These are phyloP conservation scores for Suillus cothurnatus DNA, from an alignment of 768 basidiomycete genomes.

Conservation along the genomic window DNA sequence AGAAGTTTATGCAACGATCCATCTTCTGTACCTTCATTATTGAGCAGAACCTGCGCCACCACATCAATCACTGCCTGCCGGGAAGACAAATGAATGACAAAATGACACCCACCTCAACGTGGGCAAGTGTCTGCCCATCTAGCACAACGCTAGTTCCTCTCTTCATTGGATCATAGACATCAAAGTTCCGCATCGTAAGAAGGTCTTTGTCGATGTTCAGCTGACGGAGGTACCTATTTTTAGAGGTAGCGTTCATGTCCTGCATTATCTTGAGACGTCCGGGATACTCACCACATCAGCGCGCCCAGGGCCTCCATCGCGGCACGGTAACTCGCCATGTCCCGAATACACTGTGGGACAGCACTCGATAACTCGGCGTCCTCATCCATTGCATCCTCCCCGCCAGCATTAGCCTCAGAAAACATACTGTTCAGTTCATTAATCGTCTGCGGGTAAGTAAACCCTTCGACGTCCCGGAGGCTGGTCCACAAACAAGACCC, in stretches of 20 bases:
- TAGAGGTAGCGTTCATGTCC: background rate
- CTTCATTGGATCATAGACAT: conserved; percentile 95
- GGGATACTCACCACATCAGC: conserved; percentile 76
- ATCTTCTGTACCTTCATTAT: conserved; percentile 92
- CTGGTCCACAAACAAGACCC: conserved; percentile 87
- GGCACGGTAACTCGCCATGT: conserved; percentile 62
- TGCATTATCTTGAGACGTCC: background rate
- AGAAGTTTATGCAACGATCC: conserved; percentile 86
- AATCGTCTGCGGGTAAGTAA: conserved; percentile 70
- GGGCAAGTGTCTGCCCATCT: conserved; percentile 94
- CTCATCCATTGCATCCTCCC: conserved; percentile 49
- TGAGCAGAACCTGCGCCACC: conserved; percentile 69
- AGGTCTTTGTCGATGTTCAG: conserved; percentile 97
- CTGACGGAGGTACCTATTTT: conserved; percentile 76
- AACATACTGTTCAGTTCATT: conserved; percentile 70
- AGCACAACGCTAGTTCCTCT: conserved; percentile 82
- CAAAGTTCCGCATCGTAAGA: conserved; percentile 95
- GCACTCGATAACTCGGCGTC: conserved; percentile 37
- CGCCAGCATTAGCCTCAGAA: conserved; percentile 36
- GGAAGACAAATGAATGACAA: background rate
- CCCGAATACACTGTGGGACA: conserved; percentile 73
- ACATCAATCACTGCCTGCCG: conserved; percentile 9
- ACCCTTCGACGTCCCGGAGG: conserved; percentile 82
- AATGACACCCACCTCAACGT: conserved; percentile 72
- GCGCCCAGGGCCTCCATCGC: conserved; percentile 88